phyloP scores from a whole-genome alignment of 352 stramenopile genomes.

The Phytopythium delawarense region DNA sequence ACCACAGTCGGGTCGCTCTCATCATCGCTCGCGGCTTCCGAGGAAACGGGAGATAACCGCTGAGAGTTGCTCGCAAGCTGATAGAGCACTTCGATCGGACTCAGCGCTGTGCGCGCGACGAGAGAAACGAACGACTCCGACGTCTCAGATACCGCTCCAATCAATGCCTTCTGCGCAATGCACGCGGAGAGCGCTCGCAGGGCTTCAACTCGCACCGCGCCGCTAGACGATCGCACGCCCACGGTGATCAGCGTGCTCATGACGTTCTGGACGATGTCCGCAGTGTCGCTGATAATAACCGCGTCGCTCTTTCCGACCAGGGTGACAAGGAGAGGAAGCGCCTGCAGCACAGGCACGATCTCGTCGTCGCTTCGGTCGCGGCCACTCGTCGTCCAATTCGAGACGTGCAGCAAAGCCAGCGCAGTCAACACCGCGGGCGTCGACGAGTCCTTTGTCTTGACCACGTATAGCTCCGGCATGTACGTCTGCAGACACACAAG shows the following conservation, averaged over 20 bases:
- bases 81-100: slow-evolving; percentile 33
- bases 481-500: slow-evolving; percentile 6
- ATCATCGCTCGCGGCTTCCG: neutral
- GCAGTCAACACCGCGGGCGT: slow-evolving; percentile 25
- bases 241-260: slow-evolving; percentile 31
- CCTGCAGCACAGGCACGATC: slow-evolving; percentile 30
- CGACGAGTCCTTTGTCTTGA: slow-evolving; percentile 14
- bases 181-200: slow-evolving; percentile 35
- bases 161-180: slow-evolving; percentile 17
- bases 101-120: slow-evolving; percentile 33
- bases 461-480: slow-evolving; percentile 5
- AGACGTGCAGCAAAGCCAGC: slow-evolving; percentile 41
- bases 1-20: slow-evolving; percentile 25
- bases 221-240: slow-evolving; percentile 25
- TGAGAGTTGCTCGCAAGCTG: slow-evolving; percentile 14
- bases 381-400: slow-evolving; percentile 34
- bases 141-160: neutral
- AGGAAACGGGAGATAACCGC: neutral
- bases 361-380: slow-evolving; percentile 18
- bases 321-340: slow-evolving; percentile 32
- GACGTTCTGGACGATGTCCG: slow-evolving; percentile 12
- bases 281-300: neutral
- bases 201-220: slow-evolving; percentile 30
- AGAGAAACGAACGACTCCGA: slow-evolving; percentile 18
- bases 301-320: slow-evolving; percentile 1